Evolutionary conservation across 768 basidiomycete species (phyloP).

Genomic region (Lentinula guzmanii): DNA sequence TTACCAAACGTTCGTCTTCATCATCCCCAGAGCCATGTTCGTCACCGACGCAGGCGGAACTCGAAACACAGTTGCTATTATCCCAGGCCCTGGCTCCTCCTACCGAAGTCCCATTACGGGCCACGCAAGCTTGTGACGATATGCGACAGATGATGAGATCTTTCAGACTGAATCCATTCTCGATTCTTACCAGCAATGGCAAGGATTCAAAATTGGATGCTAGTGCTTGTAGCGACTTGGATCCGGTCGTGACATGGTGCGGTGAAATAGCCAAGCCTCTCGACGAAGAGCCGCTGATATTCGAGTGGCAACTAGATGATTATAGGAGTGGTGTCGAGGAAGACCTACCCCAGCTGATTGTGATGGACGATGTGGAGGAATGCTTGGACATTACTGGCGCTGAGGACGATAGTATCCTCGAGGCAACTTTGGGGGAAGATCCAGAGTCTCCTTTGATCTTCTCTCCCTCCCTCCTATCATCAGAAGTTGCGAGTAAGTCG

Average conservation of each 20-base stretch:
- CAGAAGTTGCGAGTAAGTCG: constrained; percentile 2
- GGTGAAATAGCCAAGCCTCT: constrained; percentile 53
- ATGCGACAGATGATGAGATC: constrained; percentile 78
- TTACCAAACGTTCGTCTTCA: constrained; percentile 2
- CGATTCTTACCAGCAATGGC: constrained; percentile 49
- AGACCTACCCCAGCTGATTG: background rate
- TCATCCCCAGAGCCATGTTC: background rate
- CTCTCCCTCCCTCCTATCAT: background rate
- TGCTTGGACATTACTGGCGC: background rate
- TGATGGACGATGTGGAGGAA: background rate
- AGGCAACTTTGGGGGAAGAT: background rate
- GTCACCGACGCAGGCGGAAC: background rate
- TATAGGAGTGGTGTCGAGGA: constrained; percentile 6
- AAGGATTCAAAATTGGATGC: constrained; percentile 21
- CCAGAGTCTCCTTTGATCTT: background rate
- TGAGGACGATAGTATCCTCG: background rate
- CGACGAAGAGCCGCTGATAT: constrained; percentile 51
- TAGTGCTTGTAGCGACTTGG: background rate
- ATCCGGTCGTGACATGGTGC: constrained; percentile 30
- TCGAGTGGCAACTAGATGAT: constrained; percentile 60
- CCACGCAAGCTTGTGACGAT: constrained; percentile 61
- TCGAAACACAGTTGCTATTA: constrained; percentile 11
- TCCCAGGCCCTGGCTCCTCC: constrained; percentile 44
- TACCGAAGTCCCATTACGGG: constrained; percentile 67
- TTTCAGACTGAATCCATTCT: constrained; percentile 73